Base-by-base conservation (phyloP, 73 alveolate genomes). In the Halteria grandinella region DNA sequence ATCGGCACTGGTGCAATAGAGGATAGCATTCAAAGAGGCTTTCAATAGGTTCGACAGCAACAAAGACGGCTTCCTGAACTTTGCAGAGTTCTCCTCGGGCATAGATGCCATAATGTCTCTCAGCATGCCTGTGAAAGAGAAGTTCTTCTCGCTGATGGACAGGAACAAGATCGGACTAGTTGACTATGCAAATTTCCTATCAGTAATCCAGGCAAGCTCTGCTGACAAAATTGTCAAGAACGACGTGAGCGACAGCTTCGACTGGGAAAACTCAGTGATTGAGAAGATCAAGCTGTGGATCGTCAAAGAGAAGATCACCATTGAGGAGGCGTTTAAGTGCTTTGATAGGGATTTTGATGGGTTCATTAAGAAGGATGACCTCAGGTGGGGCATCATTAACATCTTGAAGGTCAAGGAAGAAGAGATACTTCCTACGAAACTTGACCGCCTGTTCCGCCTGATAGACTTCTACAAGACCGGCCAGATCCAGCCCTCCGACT, bases 291-390 rank as follows among this genome's bases (percentile, higher is more conserved):
- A 93, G 79, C 50, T 76, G 33, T 93, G 98, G 98, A 87, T 92
- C 37, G 5, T 57, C 23, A 72, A 73, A 21, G 90, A 82, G 24
- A 69, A 83, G 7, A 59, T 93, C 11, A 87, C 92, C 11, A 92
- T 88, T 43, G 96, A 91, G 36, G 97, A 93, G 52, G 96, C 91
- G 1, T 80, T 93, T 44, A 81, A 91, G 54, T 71, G 90, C 45
- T 90, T 90, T 50, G 98, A 93, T 55, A 57, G 77, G 54, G 97
- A 90, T 85, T 93, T 93, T 59, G 97, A 93, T 71, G 97, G 98
- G 18, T 39, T 60, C 40, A 79, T 93, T 7, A 85, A 55, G 23
- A 75, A 88, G 47, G 64, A 57, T 10, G 98, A 93, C 63, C 86
- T 93, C 33, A 88, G 75, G 41, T 44, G 82, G 70, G 71, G 81